Percentiles rank a stretch among this genome's conserved stretches.
Evolutionary conservation across 805 yeast genomes (phyloP).

Genomic region (Starmerella floris): DNA sequence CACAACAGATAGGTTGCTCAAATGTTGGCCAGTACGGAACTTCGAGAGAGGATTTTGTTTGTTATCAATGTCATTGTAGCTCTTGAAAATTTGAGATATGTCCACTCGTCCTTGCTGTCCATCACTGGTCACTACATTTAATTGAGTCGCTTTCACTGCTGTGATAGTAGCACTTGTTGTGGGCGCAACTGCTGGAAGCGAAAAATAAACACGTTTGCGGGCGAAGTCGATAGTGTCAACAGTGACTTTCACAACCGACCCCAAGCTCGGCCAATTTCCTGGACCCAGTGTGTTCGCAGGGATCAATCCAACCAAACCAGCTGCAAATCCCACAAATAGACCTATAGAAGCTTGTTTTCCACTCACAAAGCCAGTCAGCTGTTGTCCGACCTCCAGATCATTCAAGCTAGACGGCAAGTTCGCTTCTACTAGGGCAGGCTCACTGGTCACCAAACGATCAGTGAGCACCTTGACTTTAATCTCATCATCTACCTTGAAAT

Average conservation of each 20-base stretch:
- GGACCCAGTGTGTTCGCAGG: conserved; percentile 38
- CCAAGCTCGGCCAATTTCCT: conserved; percentile 42
- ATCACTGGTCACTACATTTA: conserved; percentile 54
- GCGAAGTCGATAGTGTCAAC: conserved; percentile 58
- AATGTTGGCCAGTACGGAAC: conserved; percentile 43
- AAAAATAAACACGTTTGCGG: conserved; percentile 48
- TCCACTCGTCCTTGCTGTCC: conserved; percentile 76
- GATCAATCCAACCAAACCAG: conserved; percentile 64
- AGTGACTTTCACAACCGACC: conserved; percentile 26
- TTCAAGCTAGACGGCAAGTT: conserved; percentile 45
- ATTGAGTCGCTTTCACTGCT: conserved; percentile 55
- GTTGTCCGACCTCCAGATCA: conserved; percentile 41
- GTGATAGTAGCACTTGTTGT: conserved; percentile 33
- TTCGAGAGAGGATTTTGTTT: conserved; percentile 42
- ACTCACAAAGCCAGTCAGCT: conserved; percentile 60
- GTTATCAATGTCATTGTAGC: conserved; percentile 42
- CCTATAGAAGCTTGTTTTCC: conserved; percentile 62
- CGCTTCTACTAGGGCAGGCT: conserved; percentile 52
- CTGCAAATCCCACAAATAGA: conserved; percentile 65
- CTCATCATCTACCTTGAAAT: conserved; percentile 46
- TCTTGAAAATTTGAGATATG: conserved; percentile 52
- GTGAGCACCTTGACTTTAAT: conserved; percentile 53
- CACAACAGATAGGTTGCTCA: conserved; percentile 49
- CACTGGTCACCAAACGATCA: conserved; percentile 45
- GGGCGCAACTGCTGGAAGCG: conserved; percentile 4